Conservation (phyloP, 2,329 filamentous ascomycete species). For the Fusarium subglutinans region DNA sequence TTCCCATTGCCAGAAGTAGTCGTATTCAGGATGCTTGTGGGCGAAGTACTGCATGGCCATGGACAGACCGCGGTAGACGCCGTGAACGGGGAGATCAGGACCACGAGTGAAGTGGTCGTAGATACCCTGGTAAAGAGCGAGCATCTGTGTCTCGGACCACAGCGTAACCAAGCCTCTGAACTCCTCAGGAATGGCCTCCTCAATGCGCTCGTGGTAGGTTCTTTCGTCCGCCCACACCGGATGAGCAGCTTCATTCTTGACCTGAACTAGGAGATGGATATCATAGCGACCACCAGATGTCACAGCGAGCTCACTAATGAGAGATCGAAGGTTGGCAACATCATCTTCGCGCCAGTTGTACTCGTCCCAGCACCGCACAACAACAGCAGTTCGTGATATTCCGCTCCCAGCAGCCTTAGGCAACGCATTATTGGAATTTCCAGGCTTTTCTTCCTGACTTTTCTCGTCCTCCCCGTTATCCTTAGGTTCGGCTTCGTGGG, state of each 20-base stretch:
- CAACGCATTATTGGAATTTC: background rate
- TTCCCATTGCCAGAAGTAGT: slow-evolving; percentile 95
- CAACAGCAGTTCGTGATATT: slow-evolving; percentile 70
- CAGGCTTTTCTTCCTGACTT: background rate
- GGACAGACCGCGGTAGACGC: slow-evolving; percentile 89
- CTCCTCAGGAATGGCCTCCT: slow-evolving; percentile 78
- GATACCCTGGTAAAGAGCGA: slow-evolving; percentile 86
- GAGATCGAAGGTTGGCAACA: slow-evolving; percentile 80
- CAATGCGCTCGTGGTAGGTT: slow-evolving; percentile 72
- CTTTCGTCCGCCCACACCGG: slow-evolving; percentile 82
- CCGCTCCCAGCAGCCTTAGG: slow-evolving; percentile 7
- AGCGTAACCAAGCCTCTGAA: slow-evolving; percentile 89
- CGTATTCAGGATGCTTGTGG: slow-evolving; percentile 86
- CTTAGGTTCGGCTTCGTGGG: slow-evolving; percentile 9
- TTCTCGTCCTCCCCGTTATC: background rate
- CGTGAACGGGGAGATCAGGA: slow-evolving; percentile 80
- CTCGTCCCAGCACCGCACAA: slow-evolving; percentile 84
- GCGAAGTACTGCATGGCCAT: slow-evolving; percentile 97
- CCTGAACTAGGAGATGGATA: slow-evolving; percentile 84
- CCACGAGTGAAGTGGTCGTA: slow-evolving; percentile 76
- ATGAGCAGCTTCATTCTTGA: slow-evolving; percentile 77
- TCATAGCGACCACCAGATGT: slow-evolving; percentile 88
- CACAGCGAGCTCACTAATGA: slow-evolving; percentile 83
- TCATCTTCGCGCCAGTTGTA: slow-evolving; percentile 83
- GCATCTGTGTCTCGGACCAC: slow-evolving; percentile 96